A percentile compares a stretch with the other conserved stretches of the same genome.
Evolutionary conservation across 192 early-diverging fungal species (phyloP).

Genomic region (Coemansia sp.): DNA sequence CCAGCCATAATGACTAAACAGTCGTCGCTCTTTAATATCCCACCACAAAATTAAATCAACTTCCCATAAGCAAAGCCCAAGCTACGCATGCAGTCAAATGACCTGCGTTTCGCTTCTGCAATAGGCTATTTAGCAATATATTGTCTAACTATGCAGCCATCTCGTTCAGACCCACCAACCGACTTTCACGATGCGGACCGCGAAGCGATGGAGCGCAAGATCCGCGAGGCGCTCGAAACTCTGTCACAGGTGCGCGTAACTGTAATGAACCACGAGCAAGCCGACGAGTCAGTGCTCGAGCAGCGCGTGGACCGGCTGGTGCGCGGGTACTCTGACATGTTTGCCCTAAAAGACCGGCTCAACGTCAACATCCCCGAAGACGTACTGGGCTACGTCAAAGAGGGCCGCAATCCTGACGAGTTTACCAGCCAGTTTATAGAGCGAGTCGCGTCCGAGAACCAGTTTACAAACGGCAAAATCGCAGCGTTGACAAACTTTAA

Average conservation of each 20-base stretch:
- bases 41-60: background rate
- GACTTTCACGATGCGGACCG: slow-evolving; percentile 34
- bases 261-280: slow-evolving; percentile 46
- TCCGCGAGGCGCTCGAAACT: slow-evolving; percentile 44
- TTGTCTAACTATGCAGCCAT: slow-evolving; percentile 13
- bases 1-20: background rate
- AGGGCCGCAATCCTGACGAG: slow-evolving; percentile 49
- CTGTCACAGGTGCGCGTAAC: slow-evolving; percentile 45
- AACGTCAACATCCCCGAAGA: slow-evolving; percentile 44
- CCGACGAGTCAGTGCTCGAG: slow-evolving; percentile 38
- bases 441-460: slow-evolving; percentile 51
- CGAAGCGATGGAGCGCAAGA: slow-evolving; percentile 33
- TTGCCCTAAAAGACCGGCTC: slow-evolving; percentile 27
- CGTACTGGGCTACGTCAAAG: slow-evolving; percentile 38
- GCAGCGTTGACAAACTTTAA: slow-evolving; percentile 47
- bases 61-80: background rate
- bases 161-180: slow-evolving; percentile 3
- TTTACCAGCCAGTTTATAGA: slow-evolving; percentile 55
- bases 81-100: background rate
- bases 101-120: background rate
- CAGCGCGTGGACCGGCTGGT: slow-evolving; percentile 46
- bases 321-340: slow-evolving; percentile 38
- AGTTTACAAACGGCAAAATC: slow-evolving; percentile 55
- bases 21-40: background rate
- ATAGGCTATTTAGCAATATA: background rate